Evolutionary conservation across 176 grass and related monocot species (phyloP), one percentile per base, ranked within the genome.

Genomic region (Phragmites australis): DNA sequence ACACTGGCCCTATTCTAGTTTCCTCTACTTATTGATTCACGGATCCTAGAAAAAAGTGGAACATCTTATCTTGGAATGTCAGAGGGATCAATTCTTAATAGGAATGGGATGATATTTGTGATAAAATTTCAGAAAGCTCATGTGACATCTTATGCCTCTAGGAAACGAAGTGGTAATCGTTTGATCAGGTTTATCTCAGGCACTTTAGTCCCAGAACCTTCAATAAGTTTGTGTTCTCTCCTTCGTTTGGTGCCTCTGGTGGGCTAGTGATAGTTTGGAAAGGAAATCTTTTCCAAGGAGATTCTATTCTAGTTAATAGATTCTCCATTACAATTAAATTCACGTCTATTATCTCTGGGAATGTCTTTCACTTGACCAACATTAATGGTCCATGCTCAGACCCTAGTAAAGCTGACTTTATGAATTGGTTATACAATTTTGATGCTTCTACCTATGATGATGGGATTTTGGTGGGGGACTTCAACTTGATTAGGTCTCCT

Each of bases 291-390:
- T 25, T 59, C 9, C 1, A 29, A 3, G 25, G 55, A 1, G 9
- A 29, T 2, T 2, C 9, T 2, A 14, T 27, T 0, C 1, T 9
- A 4, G 1, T 21, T 1, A 65, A 65, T 4, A 9, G 1, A 3
- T 65, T 21, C 2, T 39, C 34, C 0, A n/a, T 65, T 3, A 65
- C 34, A 3, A 9, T 65, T 0, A 9, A 65, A 4, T n/a, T 65
- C 1, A 41, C 6, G 0, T 21, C 7, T 0, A 3, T 3, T 1
- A 1, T 5, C 0, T 3, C 2, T 3, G 25, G 25, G 1, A 2
- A 27, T 1, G 9, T 12, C 1, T 26, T 25, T 25, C 8, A 59
- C 13, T 2, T 13, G 0, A 59, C 55, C 0, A 59, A 59, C 1
- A 27, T 59, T 2, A 12, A 59, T 59, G 55, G 25, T 0, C 55